Base-by-base conservation (phyloP, 768 basidiomycete species). In the Psilocybe sp. region DNA sequence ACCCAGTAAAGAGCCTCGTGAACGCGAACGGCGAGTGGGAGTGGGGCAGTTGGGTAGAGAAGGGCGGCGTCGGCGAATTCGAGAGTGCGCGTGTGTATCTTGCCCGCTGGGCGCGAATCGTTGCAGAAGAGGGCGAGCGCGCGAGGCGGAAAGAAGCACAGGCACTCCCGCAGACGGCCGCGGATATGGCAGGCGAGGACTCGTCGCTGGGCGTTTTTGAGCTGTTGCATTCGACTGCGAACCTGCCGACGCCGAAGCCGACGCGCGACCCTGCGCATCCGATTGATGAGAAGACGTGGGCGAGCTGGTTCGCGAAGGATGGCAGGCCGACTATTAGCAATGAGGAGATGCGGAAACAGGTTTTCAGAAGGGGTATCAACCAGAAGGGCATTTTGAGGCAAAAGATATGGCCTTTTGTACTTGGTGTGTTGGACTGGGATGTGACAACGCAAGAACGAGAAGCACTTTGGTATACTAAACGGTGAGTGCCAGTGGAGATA, bases 41-140 rank as follows among this genome's bases (percentile, higher is more conserved):
- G 59, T 96, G 93, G 87, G 85, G 89, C 4, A 90, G 89, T 56
- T 92, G 91, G 91, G 89, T 92, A 0, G 92, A 94, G 66, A 89
- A 89, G 63, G 87, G 91, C 32, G 89, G 93, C 0, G 90, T 97
- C 2, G 93, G 92, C 5, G 94, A 97, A 64, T 98, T 96, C 64
- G 97, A 98, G 69, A 90, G 90, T 52, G 97, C 97, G 0, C 78
- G 95, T 4, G 91, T 98, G 6, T 98, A 98, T 65, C 81, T 99
- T 8, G 97, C 97, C 9, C 78, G 92, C 31, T 99, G 97, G 97
- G 97, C 97, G 3, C 78, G 95, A 44, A 89, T 93, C 51, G 97
- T 98, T 1, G 97, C 97, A 1, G 97, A 99, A 67, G 97, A 98
- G 64, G 97, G 97, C 14, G 97, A 99, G 66, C 79, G 92, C 13